phyloP scores from a whole-genome alignment of 495 filamentous ascomycete genomes.

The Neurospora tetraspora region DNA sequence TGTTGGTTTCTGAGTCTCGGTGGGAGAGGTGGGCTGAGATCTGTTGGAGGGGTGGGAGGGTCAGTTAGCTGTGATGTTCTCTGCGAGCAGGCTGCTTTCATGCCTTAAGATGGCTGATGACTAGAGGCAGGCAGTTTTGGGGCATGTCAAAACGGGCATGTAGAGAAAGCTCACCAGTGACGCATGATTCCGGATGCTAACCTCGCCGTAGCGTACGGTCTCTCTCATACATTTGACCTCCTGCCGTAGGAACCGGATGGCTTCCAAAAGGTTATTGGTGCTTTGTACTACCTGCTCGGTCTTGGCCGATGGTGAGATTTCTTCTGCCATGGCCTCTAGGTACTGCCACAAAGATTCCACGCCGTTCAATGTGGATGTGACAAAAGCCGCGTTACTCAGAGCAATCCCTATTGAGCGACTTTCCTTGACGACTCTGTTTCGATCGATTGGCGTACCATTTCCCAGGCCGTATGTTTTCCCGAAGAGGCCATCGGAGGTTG shows the following conservation, averaged over 20 bases:
- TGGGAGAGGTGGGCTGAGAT: neutral
- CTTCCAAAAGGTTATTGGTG: neutral
- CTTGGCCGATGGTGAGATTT: neutral
- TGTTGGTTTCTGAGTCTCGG: neutral
- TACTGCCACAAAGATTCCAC: neutral
- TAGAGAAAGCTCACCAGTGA: neutral
- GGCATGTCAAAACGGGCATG: neutral
- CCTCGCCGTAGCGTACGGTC: accelerated
- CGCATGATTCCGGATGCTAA: neutral
- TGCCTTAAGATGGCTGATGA: no score
- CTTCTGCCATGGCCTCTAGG: neutral
- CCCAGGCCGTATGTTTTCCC: accelerated
- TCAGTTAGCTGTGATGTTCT: neutral
- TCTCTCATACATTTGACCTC: neutral
- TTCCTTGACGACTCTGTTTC: neutral
- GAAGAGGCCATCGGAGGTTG: neutral
- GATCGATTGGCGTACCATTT: neutral
- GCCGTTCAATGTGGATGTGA: neutral
- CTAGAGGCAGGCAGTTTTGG: neutral
- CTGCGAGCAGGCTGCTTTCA: neutral
- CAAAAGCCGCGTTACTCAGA: accelerated
- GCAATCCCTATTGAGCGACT: accelerated
- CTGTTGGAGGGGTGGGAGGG: neutral
- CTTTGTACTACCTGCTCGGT: neutral
- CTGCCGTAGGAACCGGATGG: neutral